Evolutionary conservation across 208 protist species (phyloP).

Genomic region (Trichomonas gallinae): DNA sequence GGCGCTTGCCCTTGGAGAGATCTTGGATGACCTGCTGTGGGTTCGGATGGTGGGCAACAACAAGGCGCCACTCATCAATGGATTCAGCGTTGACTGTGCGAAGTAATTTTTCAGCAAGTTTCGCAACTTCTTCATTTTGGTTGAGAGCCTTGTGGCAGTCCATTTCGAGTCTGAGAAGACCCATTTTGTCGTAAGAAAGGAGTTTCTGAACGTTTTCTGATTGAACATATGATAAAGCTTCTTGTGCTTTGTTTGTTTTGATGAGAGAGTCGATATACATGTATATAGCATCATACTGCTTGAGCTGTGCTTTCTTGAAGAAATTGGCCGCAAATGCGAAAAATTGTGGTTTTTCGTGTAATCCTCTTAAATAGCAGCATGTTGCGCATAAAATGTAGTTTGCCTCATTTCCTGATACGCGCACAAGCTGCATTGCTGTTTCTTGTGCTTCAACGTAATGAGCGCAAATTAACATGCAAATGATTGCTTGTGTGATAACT

Average conservation of each 20-base stretch:
- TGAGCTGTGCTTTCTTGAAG: background rate
- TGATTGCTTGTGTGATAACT: background rate
- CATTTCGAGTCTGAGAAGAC: background rate
- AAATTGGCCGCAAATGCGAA: background rate
- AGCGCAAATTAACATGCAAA: background rate
- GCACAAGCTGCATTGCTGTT: background rate
- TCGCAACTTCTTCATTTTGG: background rate
- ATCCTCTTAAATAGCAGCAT: background rate
- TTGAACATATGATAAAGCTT: background rate
- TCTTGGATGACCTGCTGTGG: background rate
- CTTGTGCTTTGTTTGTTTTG: background rate
- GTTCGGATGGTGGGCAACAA: background rate
- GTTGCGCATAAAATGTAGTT: background rate
- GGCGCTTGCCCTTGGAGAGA: background rate
- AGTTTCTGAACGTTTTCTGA: background rate
- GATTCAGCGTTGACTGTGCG: background rate
- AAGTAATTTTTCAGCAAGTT: background rate
- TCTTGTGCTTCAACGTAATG: background rate
- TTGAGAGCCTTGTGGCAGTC: background rate
- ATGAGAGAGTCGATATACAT: background rate
- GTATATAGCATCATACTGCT: background rate
- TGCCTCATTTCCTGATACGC: background rate
- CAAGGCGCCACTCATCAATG: background rate
- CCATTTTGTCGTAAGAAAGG: background rate
- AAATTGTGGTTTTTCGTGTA: background rate